phyloP scores from a whole-genome alignment of 2,329 filamentous ascomycete genomes.

The Conoideocrella luteorostrata region DNA sequence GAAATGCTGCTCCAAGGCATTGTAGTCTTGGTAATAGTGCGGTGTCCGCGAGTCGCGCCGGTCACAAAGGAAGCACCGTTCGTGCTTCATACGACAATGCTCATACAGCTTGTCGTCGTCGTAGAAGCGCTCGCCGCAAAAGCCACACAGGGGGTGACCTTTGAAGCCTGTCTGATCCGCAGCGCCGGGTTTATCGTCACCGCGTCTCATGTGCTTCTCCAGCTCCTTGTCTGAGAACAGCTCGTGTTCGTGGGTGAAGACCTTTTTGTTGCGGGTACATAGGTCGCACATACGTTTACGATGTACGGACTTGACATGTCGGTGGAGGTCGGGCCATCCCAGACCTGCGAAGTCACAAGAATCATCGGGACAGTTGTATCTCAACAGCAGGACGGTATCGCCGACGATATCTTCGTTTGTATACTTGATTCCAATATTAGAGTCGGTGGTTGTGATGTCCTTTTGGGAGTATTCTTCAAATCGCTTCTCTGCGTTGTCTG shows the following conservation, averaged over 20 bases:
- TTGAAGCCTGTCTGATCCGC: conserved; percentile 92
- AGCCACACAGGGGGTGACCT: conserved; percentile 89
- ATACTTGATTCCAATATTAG: conserved; percentile 86
- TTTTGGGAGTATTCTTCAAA: conserved; percentile 73
- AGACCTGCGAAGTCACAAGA: conserved; percentile 77
- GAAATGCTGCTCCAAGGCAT: conserved; percentile 81
- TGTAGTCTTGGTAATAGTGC: conserved; percentile 88
- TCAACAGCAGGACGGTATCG: conserved; percentile 78
- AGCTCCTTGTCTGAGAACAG: conserved; percentile 78
- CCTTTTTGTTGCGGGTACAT: conserved; percentile 89
- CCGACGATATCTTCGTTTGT: conserved; percentile 83
- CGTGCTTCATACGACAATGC: conserved; percentile 90
- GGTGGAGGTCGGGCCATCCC: conserved; percentile 49
- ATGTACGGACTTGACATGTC: conserved; percentile 79
- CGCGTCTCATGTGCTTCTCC: conserved; percentile 79
- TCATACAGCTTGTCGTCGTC: conserved; percentile 91
- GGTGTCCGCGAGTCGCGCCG: conserved; percentile 62
- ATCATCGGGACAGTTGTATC: conserved; percentile 89
- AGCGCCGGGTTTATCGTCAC: conserved; percentile 85
- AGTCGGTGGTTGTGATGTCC: conserved; percentile 74
- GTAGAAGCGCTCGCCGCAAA: conserved; percentile 89
- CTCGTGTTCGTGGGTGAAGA: conserved; percentile 96
- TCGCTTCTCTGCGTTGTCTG: conserved; percentile 72
- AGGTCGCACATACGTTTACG: conserved; percentile 87
- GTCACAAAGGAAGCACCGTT: conserved; percentile 93